A percentile compares a stretch with the other conserved stretches of the same genome.
These are phyloP conservation scores for Exophiala calicioides DNA, from an alignment of 2,329 filamentous ascomycete genomes.

Conservation along the genomic window DNA sequence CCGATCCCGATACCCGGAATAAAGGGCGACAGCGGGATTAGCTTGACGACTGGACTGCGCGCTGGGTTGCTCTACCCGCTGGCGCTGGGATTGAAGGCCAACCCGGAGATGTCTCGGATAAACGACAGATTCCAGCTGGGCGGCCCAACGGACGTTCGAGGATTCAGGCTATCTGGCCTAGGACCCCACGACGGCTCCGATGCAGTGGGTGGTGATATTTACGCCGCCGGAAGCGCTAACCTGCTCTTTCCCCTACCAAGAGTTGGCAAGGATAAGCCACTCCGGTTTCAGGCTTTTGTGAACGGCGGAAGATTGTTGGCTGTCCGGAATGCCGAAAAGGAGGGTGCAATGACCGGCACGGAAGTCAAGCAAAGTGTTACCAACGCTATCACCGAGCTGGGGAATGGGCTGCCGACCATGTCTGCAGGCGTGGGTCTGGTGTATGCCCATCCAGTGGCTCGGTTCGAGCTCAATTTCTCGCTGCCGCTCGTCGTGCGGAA, in stretches of 20 bases:
- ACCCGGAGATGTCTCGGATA: slow-evolving; percentile 70
- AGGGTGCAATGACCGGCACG: slow-evolving; percentile 50
- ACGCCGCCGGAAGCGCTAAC: slow-evolving; percentile 84
- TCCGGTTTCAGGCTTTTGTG: slow-evolving; percentile 85
- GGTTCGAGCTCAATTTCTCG: slow-evolving; percentile 95
- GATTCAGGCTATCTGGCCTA: slow-evolving; percentile 85
- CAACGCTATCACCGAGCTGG: slow-evolving; percentile 68
- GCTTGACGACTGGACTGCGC: slow-evolving; percentile 77
- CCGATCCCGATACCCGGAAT: slow-evolving; percentile 71
- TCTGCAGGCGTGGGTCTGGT: slow-evolving; percentile 88
- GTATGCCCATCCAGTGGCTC: slow-evolving; percentile 88
- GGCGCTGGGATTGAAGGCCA: slow-evolving; percentile 57
- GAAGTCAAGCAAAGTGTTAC: slow-evolving; percentile 47
- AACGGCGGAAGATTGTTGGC: slow-evolving; percentile 86
- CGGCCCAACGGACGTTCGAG: slow-evolving; percentile 89
- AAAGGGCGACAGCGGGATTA: slow-evolving; percentile 72
- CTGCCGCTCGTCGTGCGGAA: slow-evolving; percentile 77
- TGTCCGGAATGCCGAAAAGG: slow-evolving; percentile 59
- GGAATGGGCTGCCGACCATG: slow-evolving; percentile 75
- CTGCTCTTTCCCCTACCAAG: slow-evolving; percentile 82
- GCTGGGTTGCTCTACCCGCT: slow-evolving; percentile 83
- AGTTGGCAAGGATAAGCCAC: slow-evolving; percentile 76
- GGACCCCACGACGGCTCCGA: slow-evolving; percentile 85
- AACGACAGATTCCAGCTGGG: slow-evolving; percentile 96
- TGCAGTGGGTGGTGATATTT: slow-evolving; percentile 87